Base-by-base conservation (phyloP, 2,329 filamentous ascomycete species). In the Chrysoporthe cubensis region DNA sequence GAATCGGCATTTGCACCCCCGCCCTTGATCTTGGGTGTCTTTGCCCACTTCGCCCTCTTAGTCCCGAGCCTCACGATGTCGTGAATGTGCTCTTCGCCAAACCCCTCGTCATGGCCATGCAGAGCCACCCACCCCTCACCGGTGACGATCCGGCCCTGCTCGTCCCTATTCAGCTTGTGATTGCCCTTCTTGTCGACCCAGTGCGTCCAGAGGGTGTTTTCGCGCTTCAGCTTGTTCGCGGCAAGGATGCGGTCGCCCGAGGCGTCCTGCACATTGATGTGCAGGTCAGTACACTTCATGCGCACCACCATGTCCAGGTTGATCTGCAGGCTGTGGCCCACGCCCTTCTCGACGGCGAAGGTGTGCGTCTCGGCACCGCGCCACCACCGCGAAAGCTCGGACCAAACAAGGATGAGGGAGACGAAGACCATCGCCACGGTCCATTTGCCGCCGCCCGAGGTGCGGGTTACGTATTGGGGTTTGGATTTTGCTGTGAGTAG, bases 241-340 rank as follows among this genome's bases (percentile, higher is more conserved):
- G 96, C 96, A 42, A 97, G 85, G 74, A 98, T 97, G 71, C 92
- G 90, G 79, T 99, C 96, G 64, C 96, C 94, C 0, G 93, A 89
- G 2, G 95, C 94, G 78, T 99, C 96, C 82, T 98, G 96, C 62
- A 99, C 94, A 80, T 99, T 98, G 79, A 99, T 84, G 81, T 97
- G 92, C n/a, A 99, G 81, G 76, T 96, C 91, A 67, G 85, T 81
- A 83, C 96, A 99, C 73, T 85, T 83, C 96, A 99, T 99, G 64
- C 86, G 86, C 61, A 99, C 85, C 5, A 98, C 92, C n/a, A 96
- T 84, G 80, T 99, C 96, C 67, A 99, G 83, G 82, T 99, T 99
- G 81, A 99, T 91, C 80, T 98, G 94, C 78, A 99, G 87, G 71
- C 89, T 86, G 79, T 93, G 93, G 2, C 91, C 91, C 50, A 99